These are phyloP conservation scores for Solanum pinnatisectum DNA, from an alignment of 257 asterid species.

Conservation along the genomic window DNA sequence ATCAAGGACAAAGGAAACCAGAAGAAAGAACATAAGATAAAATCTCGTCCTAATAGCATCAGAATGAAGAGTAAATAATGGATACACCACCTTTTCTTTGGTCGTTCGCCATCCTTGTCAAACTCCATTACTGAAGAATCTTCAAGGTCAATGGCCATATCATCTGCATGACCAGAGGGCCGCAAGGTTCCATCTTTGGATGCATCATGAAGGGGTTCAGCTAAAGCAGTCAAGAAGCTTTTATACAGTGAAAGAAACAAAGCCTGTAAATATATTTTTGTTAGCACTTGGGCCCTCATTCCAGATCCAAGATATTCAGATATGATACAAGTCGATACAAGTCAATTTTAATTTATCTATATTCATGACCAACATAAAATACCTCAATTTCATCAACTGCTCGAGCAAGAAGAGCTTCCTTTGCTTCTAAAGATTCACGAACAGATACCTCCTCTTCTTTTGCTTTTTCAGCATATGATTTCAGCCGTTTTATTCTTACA, in stretches of 20 bases:
- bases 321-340: not conserved
- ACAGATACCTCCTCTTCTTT: conserved; percentile 57
- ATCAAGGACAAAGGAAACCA: not conserved
- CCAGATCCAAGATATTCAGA: not conserved
- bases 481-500: conserved; percentile 77
- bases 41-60: not conserved
- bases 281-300: not conserved
- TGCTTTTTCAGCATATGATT: conserved; percentile 55
- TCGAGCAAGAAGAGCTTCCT: conserved; percentile 80
- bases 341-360: not conserved
- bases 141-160: conserved; percentile 76
- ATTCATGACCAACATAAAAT: not conserved
- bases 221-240: conserved; percentile 62
- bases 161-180: conserved; percentile 44
- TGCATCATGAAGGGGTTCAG: conserved; percentile 61
- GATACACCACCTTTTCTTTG: conserved; percentile 49
- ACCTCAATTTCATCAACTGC: conserved; percentile 88
- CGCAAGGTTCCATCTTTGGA: conserved; percentile 42
- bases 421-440: conserved; percentile 77
- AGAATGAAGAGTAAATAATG: not conserved
- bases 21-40: not conserved
- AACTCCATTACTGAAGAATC: conserved; percentile 56
- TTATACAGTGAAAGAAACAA: conserved; percentile 62
- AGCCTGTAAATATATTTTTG: conserved; percentile 33
- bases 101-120: conserved; percentile 50